Conservation (phyloP, 2,329 filamentous ascomycete genomes). For the Gaeumannomyces tritici region DNA sequence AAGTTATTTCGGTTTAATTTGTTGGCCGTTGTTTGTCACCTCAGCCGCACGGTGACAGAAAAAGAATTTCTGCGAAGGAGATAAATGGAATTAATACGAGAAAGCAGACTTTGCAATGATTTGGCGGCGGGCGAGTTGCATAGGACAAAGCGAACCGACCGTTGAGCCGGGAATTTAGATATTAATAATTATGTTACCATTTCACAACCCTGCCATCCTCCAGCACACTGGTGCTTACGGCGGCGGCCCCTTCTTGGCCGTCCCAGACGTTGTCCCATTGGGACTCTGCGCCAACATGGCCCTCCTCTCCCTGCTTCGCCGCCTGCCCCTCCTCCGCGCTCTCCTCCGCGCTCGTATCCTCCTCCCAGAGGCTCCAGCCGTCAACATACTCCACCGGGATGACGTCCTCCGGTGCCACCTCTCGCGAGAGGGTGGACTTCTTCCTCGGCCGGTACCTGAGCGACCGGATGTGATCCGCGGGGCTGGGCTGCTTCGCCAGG, state of each 20-base stretch:
- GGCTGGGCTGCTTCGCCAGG: not conserved
- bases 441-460: not conserved
- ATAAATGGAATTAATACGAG: no score
- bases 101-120: no score
- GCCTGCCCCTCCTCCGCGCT: not conserved
- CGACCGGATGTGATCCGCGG: not conserved
- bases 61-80: no score
- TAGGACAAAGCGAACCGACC: no score
- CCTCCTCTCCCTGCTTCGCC: no score
- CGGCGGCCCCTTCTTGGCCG: not conserved
- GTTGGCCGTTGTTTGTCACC: no score
- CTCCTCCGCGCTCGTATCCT: not conserved
- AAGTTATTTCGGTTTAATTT: no score
- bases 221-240: not conserved
- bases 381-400: constrained; percentile 1
- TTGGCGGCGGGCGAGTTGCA: no score
- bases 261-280: not conserved
- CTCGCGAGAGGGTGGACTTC: not conserved
- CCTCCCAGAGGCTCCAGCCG: not conserved
- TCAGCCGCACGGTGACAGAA: no score
- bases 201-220: not conserved
- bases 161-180: not conserved
- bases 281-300: not conserved
- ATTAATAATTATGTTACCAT: not conserved
- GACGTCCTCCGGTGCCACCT: constrained; percentile 1